Conservation (phyloP, 2,329 filamentous ascomycete genomes). For the Colletotrichum cereale region DNA sequence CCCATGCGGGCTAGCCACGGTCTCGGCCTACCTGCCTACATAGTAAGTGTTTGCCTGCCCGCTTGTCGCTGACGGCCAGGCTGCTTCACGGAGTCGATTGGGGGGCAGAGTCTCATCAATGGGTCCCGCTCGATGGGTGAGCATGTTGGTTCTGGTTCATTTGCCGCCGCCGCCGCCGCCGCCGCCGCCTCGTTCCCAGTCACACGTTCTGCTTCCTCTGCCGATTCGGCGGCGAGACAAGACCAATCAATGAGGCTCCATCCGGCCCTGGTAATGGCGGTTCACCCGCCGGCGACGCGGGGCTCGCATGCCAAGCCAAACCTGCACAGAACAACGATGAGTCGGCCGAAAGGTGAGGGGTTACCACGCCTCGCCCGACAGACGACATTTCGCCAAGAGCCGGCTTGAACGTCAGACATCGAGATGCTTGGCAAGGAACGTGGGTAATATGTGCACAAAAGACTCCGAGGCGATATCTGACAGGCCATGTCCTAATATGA, state of each 20-base stretch:
- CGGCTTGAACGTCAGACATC: not conserved
- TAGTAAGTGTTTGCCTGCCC: conserved; percentile 14
- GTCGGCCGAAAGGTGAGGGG: not conserved
- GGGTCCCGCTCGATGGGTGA: not conserved
- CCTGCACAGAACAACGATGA: not conserved
- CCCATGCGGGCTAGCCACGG: conserved; percentile 27
- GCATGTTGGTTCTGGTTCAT: not conserved
- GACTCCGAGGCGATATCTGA: conserved; percentile 17
- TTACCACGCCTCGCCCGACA: not conserved
- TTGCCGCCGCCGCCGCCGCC: not conserved
- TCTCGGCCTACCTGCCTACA: not conserved
- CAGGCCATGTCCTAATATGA: conserved; percentile 28
- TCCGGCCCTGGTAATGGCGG: not conserved
- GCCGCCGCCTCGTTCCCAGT: not conserved
- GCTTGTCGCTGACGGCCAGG: conserved; percentile 13
- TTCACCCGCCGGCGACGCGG: not conserved
- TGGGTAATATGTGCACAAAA: not conserved
- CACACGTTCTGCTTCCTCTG: not conserved
- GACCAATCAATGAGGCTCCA: conserved; percentile 12
- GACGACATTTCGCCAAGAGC: not conserved
- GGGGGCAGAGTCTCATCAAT: not conserved
- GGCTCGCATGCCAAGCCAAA: not conserved
- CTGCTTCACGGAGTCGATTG: not conserved
- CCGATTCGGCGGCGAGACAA: conserved; percentile 11
- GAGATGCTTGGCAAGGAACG: not conserved